These are phyloP conservation scores for Plasmodium inui DNA, from an alignment of 169 alveolate genomes.

Conservation along the genomic window DNA sequence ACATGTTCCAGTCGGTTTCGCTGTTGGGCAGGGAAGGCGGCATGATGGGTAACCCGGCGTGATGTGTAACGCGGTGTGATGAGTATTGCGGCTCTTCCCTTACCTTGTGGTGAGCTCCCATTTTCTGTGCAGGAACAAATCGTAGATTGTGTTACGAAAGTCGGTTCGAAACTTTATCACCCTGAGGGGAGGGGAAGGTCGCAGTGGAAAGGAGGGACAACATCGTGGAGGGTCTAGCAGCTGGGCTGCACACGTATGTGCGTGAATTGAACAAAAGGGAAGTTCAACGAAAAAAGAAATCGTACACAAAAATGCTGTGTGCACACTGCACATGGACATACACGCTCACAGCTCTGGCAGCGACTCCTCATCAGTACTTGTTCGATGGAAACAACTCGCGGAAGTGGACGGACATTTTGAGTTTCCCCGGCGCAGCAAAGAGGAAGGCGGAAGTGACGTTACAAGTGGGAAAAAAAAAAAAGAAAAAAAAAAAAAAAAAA, in stretches of 20 bases:
- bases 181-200: neutral
- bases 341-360: neutral
- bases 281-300: neutral
- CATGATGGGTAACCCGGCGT: neutral
- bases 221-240: neutral
- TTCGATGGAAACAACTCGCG: slow-evolving; percentile 70
- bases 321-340: neutral
- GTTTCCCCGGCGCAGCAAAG: neutral
- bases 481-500: neutral
- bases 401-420: slow-evolving; percentile 46
- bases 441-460: neutral
- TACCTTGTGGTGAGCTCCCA: slow-evolving; percentile 89
- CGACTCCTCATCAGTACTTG: slow-evolving; percentile 8
- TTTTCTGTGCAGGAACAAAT: slow-evolving; percentile 89
- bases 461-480: neutral
- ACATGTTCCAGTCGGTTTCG: slow-evolving; percentile 93
- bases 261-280: neutral
- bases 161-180: slow-evolving; percentile 91
- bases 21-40: slow-evolving; percentile 21
- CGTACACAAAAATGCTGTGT: neutral
- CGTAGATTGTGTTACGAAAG: slow-evolving; percentile 95
- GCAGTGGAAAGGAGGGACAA: neutral
- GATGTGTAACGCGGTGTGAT: neutral
- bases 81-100: slow-evolving; percentile 40
- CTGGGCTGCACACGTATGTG: neutral